Evolutionary conservation across 352 stramenopile species (phyloP).

Genomic region (Globisporangium nodosum): DNA sequence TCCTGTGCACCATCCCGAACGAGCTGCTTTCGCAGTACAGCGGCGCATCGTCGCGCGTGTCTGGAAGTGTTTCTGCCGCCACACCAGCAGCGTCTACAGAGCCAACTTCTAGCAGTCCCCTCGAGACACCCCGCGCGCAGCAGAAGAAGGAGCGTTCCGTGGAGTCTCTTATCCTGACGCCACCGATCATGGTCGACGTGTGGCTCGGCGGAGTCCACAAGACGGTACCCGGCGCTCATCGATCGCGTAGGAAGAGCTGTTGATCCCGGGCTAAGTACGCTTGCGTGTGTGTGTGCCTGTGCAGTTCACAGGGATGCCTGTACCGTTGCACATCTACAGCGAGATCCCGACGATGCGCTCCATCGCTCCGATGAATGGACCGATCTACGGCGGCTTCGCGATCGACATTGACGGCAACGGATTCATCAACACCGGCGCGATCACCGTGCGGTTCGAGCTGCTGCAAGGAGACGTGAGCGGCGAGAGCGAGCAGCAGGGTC

Average conservation of each 20-base stretch:
- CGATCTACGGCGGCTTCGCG: conserved; percentile 63
- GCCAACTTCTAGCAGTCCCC: neutral
- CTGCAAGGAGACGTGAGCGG: conserved; percentile 16
- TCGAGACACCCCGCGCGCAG: neutral
- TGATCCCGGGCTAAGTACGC: neutral
- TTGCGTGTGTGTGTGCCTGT: neutral
- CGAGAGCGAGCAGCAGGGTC: neutral
- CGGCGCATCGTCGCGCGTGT: neutral
- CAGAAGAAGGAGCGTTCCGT: neutral
- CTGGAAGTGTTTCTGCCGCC: neutral
- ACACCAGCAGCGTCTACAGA: neutral
- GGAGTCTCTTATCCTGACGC: conserved; percentile 4
- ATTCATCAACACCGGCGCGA: conserved; percentile 58
- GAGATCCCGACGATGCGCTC: conserved; percentile 28
- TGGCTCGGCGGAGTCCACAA: conserved; percentile 54
- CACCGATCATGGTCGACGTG: conserved; percentile 53
- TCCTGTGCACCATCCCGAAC: conserved; percentile 27
- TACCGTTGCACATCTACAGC: conserved; percentile 50
- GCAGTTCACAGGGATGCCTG: conserved; percentile 51
- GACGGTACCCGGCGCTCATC: conserved; percentile 18
- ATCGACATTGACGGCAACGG: conserved; percentile 53
- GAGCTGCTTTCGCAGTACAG: conserved; percentile 18
- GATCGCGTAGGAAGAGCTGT: neutral
- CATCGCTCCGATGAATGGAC: conserved; percentile 62
- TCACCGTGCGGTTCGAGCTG: conserved; percentile 58